A percentile compares a stretch with the other conserved stretches of the same genome.
Conservation (phyloP, 2,329 filamentous ascomycete species). For the Lasiodiplodia citricola region DNA sequence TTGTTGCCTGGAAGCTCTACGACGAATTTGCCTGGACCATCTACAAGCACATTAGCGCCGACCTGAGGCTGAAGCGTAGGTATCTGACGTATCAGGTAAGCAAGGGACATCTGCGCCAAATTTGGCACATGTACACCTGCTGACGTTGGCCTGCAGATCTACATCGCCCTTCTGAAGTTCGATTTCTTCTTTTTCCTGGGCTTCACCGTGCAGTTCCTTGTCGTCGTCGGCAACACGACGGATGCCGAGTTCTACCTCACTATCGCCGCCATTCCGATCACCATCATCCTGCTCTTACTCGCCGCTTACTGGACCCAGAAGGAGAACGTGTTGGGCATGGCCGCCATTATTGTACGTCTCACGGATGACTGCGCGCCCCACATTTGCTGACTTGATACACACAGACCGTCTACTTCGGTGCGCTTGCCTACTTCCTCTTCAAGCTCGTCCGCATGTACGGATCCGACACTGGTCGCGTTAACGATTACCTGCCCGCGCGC, state of each 20-base stretch:
- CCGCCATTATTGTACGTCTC: conserved; percentile 68
- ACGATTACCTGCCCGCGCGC: conserved; percentile 76
- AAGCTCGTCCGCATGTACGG: conserved; percentile 96
- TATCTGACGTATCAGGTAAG: conserved; percentile 94
- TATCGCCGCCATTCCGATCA: conserved; percentile 86
- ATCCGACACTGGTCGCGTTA: conserved; percentile 50
- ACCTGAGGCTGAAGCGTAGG: conserved; percentile 94
- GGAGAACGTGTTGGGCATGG: conserved; percentile 81
- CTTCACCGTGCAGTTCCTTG: conserved; percentile 96
- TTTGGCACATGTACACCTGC: not conserved
- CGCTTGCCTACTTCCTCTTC: conserved; percentile 94
- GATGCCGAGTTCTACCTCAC: conserved; percentile 84
- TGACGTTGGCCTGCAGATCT: conserved; percentile 67
- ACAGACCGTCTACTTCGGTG: conserved; percentile 80
- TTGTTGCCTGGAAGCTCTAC: conserved; percentile 92
- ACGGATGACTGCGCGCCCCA: not conserved
- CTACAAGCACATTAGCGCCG: conserved; percentile 97
- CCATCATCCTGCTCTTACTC: conserved; percentile 83
- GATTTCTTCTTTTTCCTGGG: conserved; percentile 99
- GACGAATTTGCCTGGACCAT: conserved; percentile 99
- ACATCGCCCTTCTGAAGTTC: conserved; percentile 96
- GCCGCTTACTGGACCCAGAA: conserved; percentile 84
- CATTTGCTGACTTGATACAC: not conserved
- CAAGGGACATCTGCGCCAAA: conserved; percentile 20
- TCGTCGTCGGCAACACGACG: conserved; percentile 74